Percentiles rank a stretch among this genome's conserved stretches.
Conservation (phyloP, 345 rosid genomes). For the Nasturtium officinale region DNA sequence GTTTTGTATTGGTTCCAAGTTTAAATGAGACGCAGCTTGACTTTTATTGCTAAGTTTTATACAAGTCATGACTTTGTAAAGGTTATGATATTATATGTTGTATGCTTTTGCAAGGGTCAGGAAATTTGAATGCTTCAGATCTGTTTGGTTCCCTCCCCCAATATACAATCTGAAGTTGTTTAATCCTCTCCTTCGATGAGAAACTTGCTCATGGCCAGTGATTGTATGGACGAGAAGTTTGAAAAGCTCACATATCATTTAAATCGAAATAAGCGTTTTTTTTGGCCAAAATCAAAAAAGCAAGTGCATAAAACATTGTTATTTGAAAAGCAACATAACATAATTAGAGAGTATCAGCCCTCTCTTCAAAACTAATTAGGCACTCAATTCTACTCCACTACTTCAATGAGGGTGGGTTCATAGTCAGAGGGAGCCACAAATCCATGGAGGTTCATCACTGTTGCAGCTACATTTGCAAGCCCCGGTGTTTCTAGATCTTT, state of each 20-base stretch:
- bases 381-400: slow-evolving; percentile 47
- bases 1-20: slow-evolving; percentile 38
- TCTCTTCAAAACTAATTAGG: slow-evolving; percentile 26
- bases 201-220: too few species aligned
- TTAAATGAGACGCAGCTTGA: slow-evolving; percentile 26
- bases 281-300: background rate
- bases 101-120: slow-evolving; percentile 16
- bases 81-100: slow-evolving; percentile 22
- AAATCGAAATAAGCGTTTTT: background rate
- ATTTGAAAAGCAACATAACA: slow-evolving; percentile 30
- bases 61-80: slow-evolving; percentile 35
- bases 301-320: slow-evolving; percentile 11
- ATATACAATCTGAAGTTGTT: background rate
- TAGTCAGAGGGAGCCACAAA: slow-evolving; percentile 81
- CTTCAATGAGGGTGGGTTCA: slow-evolving; percentile 84
- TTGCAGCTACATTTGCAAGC: slow-evolving; percentile 97
- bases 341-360: slow-evolving; percentile 12
- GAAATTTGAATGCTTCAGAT: slow-evolving; percentile 27
- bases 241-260: background rate
- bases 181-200: too few species aligned
- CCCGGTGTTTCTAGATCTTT: slow-evolving; percentile 63
- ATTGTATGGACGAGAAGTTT: background rate
- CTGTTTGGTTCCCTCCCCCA: background rate
- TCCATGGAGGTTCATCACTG: slow-evolving; percentile 92
- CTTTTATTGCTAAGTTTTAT: slow-evolving; percentile 26